Percentiles rank a stretch among this genome's conserved stretches.
phyloP scores from a whole-genome alignment of 2,329 filamentous ascomycete species.

The Trichoderma endophyticum region DNA sequence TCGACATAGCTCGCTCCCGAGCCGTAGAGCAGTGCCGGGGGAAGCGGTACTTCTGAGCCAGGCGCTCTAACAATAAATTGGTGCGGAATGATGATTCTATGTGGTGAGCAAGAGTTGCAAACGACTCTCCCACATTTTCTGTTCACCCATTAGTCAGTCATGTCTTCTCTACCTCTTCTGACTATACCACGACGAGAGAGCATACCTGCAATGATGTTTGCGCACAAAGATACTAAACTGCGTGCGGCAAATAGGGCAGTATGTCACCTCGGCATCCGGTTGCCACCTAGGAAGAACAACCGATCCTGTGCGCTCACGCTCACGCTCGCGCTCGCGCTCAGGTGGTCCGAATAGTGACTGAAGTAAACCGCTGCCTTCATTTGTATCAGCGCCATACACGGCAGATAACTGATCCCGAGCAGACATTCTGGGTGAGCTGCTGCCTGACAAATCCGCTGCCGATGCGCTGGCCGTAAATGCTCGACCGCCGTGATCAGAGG shows the following conservation, averaged over 20 bases:
- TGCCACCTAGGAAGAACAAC: slow-evolving; percentile 77
- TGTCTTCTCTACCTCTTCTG: background rate
- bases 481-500: background rate
- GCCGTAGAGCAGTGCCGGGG: slow-evolving; percentile 36
- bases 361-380: slow-evolving; percentile 10
- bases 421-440: background rate
- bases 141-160: slow-evolving; percentile 20
- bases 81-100: slow-evolving; percentile 89
- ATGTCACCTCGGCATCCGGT: slow-evolving; percentile 75
- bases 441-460: background rate
- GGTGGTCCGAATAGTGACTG: background rate
- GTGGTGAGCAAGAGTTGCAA: slow-evolving; percentile 84
- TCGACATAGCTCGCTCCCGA: slow-evolving; percentile 41
- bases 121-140: slow-evolving; percentile 93
- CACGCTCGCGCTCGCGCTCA: background rate
- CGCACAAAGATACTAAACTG: slow-evolving; percentile 82
- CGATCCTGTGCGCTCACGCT: slow-evolving; percentile 2
- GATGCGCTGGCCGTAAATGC: background rate
- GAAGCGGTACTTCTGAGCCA: slow-evolving; percentile 39
- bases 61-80: slow-evolving; percentile 88
- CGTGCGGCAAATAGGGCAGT: slow-evolving; percentile 79
- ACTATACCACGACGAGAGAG: slow-evolving; percentile 11
- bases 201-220: slow-evolving; percentile 87
- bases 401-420: slow-evolving; percentile 3
- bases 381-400: background rate